Base-by-base conservation (phyloP, 2,329 filamentous ascomycete genomes). In the Colletotrichum sp. region DNA sequence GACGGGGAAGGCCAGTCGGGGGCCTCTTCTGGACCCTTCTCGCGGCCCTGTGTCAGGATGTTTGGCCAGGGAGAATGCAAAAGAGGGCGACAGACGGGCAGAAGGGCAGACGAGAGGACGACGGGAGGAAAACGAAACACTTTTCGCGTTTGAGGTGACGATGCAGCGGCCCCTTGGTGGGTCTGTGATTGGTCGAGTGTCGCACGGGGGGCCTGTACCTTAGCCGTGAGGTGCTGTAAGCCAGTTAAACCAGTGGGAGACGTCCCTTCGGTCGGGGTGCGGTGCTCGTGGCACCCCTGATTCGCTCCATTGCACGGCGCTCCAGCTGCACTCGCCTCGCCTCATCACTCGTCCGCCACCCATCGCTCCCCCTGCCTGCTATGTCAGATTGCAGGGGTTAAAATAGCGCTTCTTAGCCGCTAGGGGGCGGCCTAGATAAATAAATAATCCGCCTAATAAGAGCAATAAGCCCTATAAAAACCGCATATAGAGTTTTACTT, bases 111-210 rank as follows among this genome's bases (percentile, higher is more conserved):
- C 5, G 18, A 55, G 24, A 24, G 24, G 36, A 28, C 7, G 30
- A 60, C 15, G 52, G 52, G 63, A 66, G 63, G 34, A 59, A 68
- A 68, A 52, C 73, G 73, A 76, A 76, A 76, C 73, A 69, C 70
- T 65, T 73, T 65, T 64, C 39, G 73, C 57, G 64, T 76, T 73
- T 73, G 70, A 76, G 49, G 55, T 68, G 30, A 55, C 21, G 69
- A 32, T 72, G 72, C 69, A 55, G 72, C 55, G 10, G 44, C 55
- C 73, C 73, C 70, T 64, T 64, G 67, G 73, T 73, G 73, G 73
- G 73, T 69, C 73, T 73, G 73, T 73, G 73, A 76, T 73, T 76
- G 73, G 70, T 8, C 28, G 21, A 28, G 30, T n/a, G 69, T 52
- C 28, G 28, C 52, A 70, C 30, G 13, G n/a, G n/a, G 32, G 57